A percentile compares a stretch with the other conserved stretches of the same genome.
These are phyloP conservation scores for Lactarius sp. DNA, from an alignment of 768 basidiomycete species.

Conservation along the genomic window DNA sequence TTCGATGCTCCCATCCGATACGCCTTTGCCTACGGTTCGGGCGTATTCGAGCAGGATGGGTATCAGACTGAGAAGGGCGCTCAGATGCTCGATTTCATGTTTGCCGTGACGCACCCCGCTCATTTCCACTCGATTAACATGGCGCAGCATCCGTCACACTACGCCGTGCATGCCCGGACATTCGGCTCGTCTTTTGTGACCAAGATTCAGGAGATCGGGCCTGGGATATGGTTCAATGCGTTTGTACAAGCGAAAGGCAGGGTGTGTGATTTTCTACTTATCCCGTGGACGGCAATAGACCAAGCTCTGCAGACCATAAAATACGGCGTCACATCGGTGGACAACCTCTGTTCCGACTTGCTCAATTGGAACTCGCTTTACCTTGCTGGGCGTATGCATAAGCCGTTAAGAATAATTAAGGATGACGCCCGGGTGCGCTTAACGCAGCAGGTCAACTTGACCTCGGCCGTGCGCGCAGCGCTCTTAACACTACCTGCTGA, in stretches of 20 bases:
- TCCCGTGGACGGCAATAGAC: background rate
- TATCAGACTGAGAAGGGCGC: conserved; percentile 41
- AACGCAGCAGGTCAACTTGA: conserved; percentile 90
- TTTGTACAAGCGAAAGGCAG: conserved; percentile 79
- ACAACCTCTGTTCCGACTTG: conserved; percentile 83
- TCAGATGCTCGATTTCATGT: conserved; percentile 95
- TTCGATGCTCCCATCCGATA: conserved; percentile 93
- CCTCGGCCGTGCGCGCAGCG: conserved; percentile 84
- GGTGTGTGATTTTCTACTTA: conserved; percentile 46
- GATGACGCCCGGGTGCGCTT: conserved; percentile 89
- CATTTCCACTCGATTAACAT: conserved; percentile 97
- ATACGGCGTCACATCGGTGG: conserved; percentile 92
- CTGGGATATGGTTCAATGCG: conserved; percentile 96
- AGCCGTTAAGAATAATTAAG: conserved; percentile 89
- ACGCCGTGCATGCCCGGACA: conserved; percentile 80
- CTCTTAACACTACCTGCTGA: conserved; percentile 78
- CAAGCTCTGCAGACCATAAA: conserved; percentile 67
- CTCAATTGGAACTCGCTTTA: conserved; percentile 93
- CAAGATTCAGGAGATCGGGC: conserved; percentile 64
- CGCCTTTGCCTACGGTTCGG: conserved; percentile 96
- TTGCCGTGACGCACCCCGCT: conserved; percentile 87
- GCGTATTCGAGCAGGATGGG: conserved; percentile 91
- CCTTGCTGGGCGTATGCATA: conserved; percentile 94
- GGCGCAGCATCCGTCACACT: conserved; percentile 86
- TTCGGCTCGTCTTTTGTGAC: conserved; percentile 83